These are phyloP conservation scores for Berberis thunbergii DNA, from an alignment of 164 flowering plant species.

Conservation along the genomic window DNA sequence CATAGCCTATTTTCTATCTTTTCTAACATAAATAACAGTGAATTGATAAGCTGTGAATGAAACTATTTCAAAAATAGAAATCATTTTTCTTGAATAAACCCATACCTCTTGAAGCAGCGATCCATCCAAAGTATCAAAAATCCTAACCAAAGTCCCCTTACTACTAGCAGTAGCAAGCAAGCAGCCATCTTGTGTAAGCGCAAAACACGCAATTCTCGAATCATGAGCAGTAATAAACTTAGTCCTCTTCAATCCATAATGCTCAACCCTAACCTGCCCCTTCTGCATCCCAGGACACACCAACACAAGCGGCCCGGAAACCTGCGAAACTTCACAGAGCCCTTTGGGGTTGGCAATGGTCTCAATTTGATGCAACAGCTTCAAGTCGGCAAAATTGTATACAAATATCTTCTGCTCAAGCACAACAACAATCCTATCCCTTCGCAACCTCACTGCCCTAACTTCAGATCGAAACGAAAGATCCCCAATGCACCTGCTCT, in stretches of 20 bases:
- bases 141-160: slow-evolving; percentile 54
- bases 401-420: slow-evolving; percentile 56
- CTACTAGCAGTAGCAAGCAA: slow-evolving; percentile 67
- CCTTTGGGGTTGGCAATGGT: slow-evolving; percentile 56
- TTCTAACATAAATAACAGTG: no score
- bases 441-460: slow-evolving; percentile 39
- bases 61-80: no score
- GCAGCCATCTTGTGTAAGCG: slow-evolving; percentile 52
- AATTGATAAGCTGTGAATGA: no score
- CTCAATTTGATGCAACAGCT: slow-evolving; percentile 56
- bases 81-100: no score
- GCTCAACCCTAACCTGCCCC: slow-evolving; percentile 76
- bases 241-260: slow-evolving; percentile 54
- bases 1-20: no score
- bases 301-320: slow-evolving; percentile 35
- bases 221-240: slow-evolving; percentile 71
- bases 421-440: slow-evolving; percentile 53
- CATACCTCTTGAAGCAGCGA: no score
- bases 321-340: slow-evolving; percentile 46
- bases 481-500: slow-evolving; percentile 65
- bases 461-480: slow-evolving; percentile 52
- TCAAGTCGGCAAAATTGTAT: slow-evolving; percentile 52
- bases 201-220: slow-evolving; percentile 66
- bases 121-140: no score
- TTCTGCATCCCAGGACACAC: slow-evolving; percentile 70